Conservation (phyloP, 768 basidiomycete species). For the Termitomyces titanicus region DNA sequence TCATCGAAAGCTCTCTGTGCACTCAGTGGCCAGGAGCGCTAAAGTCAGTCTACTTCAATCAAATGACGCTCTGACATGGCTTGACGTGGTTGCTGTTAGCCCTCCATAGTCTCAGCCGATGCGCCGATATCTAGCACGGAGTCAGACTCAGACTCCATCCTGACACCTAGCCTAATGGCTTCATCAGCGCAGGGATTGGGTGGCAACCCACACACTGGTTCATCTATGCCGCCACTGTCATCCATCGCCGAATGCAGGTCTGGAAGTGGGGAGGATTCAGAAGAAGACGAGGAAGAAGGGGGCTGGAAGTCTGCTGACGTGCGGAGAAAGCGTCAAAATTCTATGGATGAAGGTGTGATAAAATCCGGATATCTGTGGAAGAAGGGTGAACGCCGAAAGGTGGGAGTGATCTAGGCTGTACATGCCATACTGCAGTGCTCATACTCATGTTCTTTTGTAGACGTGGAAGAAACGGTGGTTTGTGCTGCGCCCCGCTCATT, state of each 20-base stretch:
- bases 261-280: constrained; percentile 74
- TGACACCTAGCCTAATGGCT: constrained; percentile 49
- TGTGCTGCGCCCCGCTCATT: constrained; percentile 84
- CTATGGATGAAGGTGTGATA: constrained; percentile 68
- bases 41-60: constrained; percentile 32
- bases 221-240: constrained; percentile 52
- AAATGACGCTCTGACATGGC: constrained; percentile 8
- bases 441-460: constrained; percentile 35
- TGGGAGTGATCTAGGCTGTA: constrained; percentile 29
- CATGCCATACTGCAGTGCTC: constrained; percentile 1
- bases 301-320: constrained; percentile 59
- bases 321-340: constrained; percentile 36
- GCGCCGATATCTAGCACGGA: constrained; percentile 65
- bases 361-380: constrained; percentile 96
- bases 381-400: constrained; percentile 97
- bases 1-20: constrained; percentile 78
- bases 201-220: constrained; percentile 25
- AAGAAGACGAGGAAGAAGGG: constrained; percentile 69
- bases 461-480: constrained; percentile 99
- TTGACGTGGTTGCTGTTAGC: constrained; percentile 13
- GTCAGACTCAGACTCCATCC: constrained; percentile 80
- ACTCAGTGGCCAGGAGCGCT: constrained; percentile 52
- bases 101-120: constrained; percentile 16
- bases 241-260: constrained; percentile 76
- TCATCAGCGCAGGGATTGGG: constrained; percentile 29